A percentile compares a stretch with the other conserved stretches of the same genome.
Conservation (phyloP, 208 protist species). For the Trypanosoma grayi region DNA sequence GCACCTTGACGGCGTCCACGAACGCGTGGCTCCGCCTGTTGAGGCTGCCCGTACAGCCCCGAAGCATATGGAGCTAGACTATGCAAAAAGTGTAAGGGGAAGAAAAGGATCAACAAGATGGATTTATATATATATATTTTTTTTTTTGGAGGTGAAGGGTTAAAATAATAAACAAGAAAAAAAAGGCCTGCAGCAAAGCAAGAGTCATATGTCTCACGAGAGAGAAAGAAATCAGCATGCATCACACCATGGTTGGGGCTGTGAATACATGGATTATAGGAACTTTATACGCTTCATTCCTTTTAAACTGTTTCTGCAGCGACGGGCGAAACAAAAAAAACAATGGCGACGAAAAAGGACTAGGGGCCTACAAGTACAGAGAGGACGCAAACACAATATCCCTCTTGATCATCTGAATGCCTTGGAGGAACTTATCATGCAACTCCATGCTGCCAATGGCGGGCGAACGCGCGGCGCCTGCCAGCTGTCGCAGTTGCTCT, state of each 20-base stretch:
- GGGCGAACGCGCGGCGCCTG: slow-evolving; percentile 95
- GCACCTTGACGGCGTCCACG: slow-evolving; percentile 82
- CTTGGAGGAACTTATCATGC: slow-evolving; percentile 97
- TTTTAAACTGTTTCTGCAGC: too few relatives aligned
- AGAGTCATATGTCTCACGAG: too few relatives aligned
- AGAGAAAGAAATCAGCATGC: too few relatives aligned
- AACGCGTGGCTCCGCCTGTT: slow-evolving; percentile 35
- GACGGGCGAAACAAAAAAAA: slow-evolving; percentile 8
- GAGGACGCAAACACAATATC: slow-evolving; percentile 99
- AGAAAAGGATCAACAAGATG: too few relatives aligned
- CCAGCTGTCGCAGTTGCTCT: slow-evolving; percentile 98
- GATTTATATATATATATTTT: too few relatives aligned
- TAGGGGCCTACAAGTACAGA: slow-evolving; percentile 92
- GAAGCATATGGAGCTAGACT: slow-evolving; percentile 4
- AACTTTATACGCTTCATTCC: too few relatives aligned
- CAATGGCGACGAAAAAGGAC: not conserved
- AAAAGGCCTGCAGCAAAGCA: slow-evolving; percentile 3
- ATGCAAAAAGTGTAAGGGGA: slow-evolving; percentile 10
- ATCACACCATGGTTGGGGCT: too few relatives aligned
- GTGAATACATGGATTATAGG: too few relatives aligned
- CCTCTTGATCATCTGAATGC: slow-evolving; percentile 96
- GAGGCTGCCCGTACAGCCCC: not conserved
- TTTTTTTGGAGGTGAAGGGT: too few relatives aligned
- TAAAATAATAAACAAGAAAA: slow-evolving; percentile 20
- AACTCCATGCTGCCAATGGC: slow-evolving; percentile 98